Base-by-base conservation (phyloP, 129 eudicot genomes). In the Scalesia atractyloides region DNA sequence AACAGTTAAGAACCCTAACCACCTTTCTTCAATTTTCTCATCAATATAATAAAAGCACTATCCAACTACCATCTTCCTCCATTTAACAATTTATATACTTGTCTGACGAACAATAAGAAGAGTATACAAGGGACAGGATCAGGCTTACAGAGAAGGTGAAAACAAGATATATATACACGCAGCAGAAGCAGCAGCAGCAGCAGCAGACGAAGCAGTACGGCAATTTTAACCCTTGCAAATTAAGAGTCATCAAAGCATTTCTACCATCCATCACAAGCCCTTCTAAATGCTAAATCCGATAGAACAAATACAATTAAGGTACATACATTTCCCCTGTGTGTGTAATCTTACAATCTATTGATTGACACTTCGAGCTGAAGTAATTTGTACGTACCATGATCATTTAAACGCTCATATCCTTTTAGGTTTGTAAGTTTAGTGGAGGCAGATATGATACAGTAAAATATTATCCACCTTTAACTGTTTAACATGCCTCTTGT, bases 1-100 rank as follows among this genome's bases (percentile, higher is more conserved):
- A 15, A 52, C 14, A 63, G 76, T 77, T 62, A 77, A 62, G 65
- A 69, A 62, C 14, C 49, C 66, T 61, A 52, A 77, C 82, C 50
- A 77, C 71, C 48, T 77, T 63, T 20, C 47, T 71, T 61, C n/a
- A 77, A 61, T 70, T 68, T 26, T 16, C 66, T 62, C 76, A 62
- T 70, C 72, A 62, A 70, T 77, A 50, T 68, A 77, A 69, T 77
- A 77, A 77, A 69, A 52, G 70, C 76, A 37, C 26, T 4, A 70
- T 51, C 59, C 82, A 77, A 70, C 82, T 41, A 70, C 82, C 76
- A 70, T 70, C 82, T 63, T 70, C 82, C 66, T 61, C 76, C 72
- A 70, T 70, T 77, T 48, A 77, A 69, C 64, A 62, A 41, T 3
- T 63, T 70, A 77, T 63, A 39, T 7, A 8, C 46, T 44, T 54